These are phyloP conservation scores for Lyophyllum decastes DNA, from an alignment of 768 basidiomycete species.

Conservation along the genomic window DNA sequence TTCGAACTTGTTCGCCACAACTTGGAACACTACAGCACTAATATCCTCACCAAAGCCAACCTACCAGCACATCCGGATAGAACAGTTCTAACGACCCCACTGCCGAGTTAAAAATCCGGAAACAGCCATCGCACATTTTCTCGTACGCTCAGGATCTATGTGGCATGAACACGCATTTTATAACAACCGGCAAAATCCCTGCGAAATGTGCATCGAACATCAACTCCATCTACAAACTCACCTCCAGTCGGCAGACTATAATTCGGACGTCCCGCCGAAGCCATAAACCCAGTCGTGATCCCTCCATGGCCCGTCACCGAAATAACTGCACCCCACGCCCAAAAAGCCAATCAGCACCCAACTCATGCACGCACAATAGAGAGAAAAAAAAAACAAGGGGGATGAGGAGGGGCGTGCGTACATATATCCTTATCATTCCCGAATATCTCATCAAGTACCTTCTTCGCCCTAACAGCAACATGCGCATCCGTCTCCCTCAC, in stretches of 20 bases:
- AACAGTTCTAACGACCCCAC: too few relatives aligned
- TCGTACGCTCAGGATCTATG: too few relatives aligned
- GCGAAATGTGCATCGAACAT: background rate
- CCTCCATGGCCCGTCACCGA: slow-evolving; percentile 70
- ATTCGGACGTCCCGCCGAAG: slow-evolving; percentile 41
- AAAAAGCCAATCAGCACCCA: background rate
- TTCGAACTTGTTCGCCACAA: too few relatives aligned
- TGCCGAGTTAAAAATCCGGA: too few relatives aligned
- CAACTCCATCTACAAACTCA: slow-evolving; percentile 26
- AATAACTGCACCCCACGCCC: slow-evolving; percentile 46
- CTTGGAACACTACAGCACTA: too few relatives aligned
- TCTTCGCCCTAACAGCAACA: slow-evolving; percentile 46
- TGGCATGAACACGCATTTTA: background rate
- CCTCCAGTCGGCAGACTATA: slow-evolving; percentile 67
- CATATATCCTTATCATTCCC: slow-evolving; percentile 43
- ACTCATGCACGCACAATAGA: background rate
- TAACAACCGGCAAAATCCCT: background rate
- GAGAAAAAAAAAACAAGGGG: background rate
- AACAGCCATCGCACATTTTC: too few relatives aligned
- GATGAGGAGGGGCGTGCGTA: slow-evolving; percentile 28
- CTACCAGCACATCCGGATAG: too few relatives aligned
- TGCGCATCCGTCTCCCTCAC: slow-evolving; percentile 53
- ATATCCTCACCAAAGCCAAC: too few relatives aligned
- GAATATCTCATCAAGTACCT: slow-evolving; percentile 60
- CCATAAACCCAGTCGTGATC: slow-evolving; percentile 54